Conservation (phyloP, 1,284 basidiomycete species). For the Volvariella surrecta region DNA sequence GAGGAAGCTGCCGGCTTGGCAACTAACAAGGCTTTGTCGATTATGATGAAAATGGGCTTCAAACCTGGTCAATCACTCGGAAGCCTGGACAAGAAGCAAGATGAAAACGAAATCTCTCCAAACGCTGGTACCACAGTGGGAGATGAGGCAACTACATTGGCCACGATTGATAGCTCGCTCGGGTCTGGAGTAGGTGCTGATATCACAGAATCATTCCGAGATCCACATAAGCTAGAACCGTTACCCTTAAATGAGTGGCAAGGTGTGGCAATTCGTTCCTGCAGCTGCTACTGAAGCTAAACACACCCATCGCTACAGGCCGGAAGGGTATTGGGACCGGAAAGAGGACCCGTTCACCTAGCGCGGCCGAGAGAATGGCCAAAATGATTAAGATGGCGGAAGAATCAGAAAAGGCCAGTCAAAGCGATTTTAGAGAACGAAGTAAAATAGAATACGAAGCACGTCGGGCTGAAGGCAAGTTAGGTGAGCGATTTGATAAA, state of each 20-base stretch:
- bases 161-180: neutral
- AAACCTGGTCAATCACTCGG: constrained; percentile 74
- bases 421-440: constrained; percentile 57
- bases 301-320: constrained; percentile 33
- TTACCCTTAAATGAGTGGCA: constrained; percentile 69
- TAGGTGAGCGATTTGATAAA: constrained; percentile 27
- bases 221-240: constrained; percentile 47
- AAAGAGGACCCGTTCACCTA: constrained; percentile 62
- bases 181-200: too few relatives aligned
- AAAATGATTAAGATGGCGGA: constrained; percentile 71
- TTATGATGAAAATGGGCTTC: constrained; percentile 90
- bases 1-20: constrained; percentile 39
- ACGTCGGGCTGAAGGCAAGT: constrained; percentile 56
- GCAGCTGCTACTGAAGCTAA: neutral
- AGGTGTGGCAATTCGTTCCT: constrained; percentile 31
- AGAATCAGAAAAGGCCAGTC: constrained; percentile 25
- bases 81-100: constrained; percentile 20
- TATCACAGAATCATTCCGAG: too few relatives aligned
- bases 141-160: constrained; percentile 4
- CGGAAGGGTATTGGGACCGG: constrained; percentile 67
- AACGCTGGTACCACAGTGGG: constrained; percentile 11
- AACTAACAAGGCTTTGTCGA: constrained; percentile 66
- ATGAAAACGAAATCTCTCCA: constrained; percentile 11
- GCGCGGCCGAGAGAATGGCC: constrained; percentile 48
- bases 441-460: constrained; percentile 66